These are phyloP conservation scores for Anisodus tanguticus DNA, from an alignment of 257 asterid species.

Conservation along the genomic window DNA sequence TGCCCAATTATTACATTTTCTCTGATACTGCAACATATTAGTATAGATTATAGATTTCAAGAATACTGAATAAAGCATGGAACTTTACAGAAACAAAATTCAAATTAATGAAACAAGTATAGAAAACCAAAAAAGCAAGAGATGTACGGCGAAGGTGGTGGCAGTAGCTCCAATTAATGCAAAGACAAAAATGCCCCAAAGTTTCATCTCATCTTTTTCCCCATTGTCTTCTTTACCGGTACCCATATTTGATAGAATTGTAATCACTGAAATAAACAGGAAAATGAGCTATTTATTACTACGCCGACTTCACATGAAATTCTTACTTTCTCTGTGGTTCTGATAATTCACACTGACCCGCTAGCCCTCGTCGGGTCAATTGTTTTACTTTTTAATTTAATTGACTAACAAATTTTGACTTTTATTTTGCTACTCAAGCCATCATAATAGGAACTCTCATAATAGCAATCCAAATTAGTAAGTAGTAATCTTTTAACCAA, in stretches of 20 bases:
- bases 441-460: background rate
- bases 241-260: conserved; percentile 17
- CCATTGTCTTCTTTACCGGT: conserved; percentile 34
- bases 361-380: conserved; percentile 4
- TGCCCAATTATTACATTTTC: background rate
- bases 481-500: too few relatives aligned
- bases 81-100: background rate
- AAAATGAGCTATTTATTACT: background rate
- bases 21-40: background rate
- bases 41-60: too few relatives aligned
- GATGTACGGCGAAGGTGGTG: conserved; percentile 74
- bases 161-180: conserved; percentile 84
- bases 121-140: background rate
- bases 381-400: too few relatives aligned
- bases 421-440: background rate
- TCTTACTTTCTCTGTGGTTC: background rate
- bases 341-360: conserved; percentile 13
- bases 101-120: background rate
- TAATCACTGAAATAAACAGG: background rate
- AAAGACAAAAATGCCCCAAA: conserved; percentile 67
- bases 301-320: conserved; percentile 23
- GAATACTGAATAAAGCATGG: background rate
- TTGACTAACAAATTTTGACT: background rate
- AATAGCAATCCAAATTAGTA: too few relatives aligned
- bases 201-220: conserved; percentile 55